Base-by-base conservation (phyloP, 2,329 filamentous ascomycete genomes). In the Venturiaceae sp. region DNA sequence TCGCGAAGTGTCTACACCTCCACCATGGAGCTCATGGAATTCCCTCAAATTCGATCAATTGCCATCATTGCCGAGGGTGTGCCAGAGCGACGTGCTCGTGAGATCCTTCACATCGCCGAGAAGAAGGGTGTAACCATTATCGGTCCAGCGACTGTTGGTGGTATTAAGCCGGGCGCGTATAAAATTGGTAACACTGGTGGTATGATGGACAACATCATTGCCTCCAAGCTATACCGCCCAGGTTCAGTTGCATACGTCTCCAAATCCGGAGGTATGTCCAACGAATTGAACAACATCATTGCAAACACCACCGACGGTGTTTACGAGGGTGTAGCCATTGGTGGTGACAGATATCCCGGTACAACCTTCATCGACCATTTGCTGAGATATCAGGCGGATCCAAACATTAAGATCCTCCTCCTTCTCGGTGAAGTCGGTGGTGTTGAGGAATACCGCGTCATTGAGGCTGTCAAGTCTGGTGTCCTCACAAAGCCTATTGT, bases 181-280 rank as follows among this genome's bases (percentile, higher is more conserved):
- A 99, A 97, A 85, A 99, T 99, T 65, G 94, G 94, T 75, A 99
- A 99, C 84, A 99, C 94, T 69, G 94, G 94, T 84, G 94, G 94
- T 77, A 99, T 99, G 94, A 99, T 99, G 94, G 94, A 99, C 84
- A 99, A 99, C 85, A 99, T 99, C 70, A 94, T 99, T 64, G 91
- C 94, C 67, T 97, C 94, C 75, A 99, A 99, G 86, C 90, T 99
- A 62, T 99, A 99, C 86, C 92, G 94, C 78, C 94, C 94, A 80
- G 94, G 94, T 69, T 97, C 94, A 67, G 92, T 99, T 66, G 94
- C 90, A 69, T 99, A 99, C 77, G 94, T 99, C 77, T 97, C 92
- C 83, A 99, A 99, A 84, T 99, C 94, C 60, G 94, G 94, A 73
- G 94, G 94, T 80, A 99, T 99, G 94, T 97, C 94, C 77, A 99